Evolutionary conservation across 129 eudicot genomes (phyloP), one percentile per base, ranked within the genome.

Genomic region (Flaveria linearis): DNA sequence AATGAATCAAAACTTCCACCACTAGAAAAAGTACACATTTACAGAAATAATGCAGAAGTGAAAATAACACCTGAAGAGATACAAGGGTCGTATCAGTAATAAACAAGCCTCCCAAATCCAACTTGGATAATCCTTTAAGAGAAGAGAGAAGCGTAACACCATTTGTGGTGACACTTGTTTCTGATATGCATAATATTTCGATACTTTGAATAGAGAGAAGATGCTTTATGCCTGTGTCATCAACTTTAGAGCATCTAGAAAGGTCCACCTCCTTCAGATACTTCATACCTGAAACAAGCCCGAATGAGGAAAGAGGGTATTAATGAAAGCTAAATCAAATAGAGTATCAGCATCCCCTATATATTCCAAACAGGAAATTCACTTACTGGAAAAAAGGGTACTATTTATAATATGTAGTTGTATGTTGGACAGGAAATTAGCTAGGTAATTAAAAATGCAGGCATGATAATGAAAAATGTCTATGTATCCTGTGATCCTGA

Each of bases 91-190:
- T 42, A 70, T 95, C 99, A 71, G 78, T 86, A 47, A 91, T 84
- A 73, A 82, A 85, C 70, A 95, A 83, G 58, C 97, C 99, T 81
- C 99, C 99, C 81, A 95, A 86, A 76, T 95, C 99, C 86, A 91
- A 74, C 74, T 66, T 15, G 7, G 84, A 82, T 77, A 95, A 73
- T 52, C 87, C 83, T 73, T 53, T 73, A 43, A 91, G 87, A 25
- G 92, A 88, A 75, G 89, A 75, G 43, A 95, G 94, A 80, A 80
- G 85, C 39, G 72, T 49, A 39, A 95, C 86, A 57, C 97, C 99
- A 25, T 83, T 75, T 18, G 92, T 77, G 45, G 96, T 89, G 23
- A 95, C 97, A 30, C 89, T 84, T 45, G 99, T 95, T 83, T 88
- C 87, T 69, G 99, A 86, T 62, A 91, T 86, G 77, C 86, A 77